phyloP scores from a whole-genome alignment of 2,329 filamentous ascomycete species.

The Colletotrichum sp. region DNA sequence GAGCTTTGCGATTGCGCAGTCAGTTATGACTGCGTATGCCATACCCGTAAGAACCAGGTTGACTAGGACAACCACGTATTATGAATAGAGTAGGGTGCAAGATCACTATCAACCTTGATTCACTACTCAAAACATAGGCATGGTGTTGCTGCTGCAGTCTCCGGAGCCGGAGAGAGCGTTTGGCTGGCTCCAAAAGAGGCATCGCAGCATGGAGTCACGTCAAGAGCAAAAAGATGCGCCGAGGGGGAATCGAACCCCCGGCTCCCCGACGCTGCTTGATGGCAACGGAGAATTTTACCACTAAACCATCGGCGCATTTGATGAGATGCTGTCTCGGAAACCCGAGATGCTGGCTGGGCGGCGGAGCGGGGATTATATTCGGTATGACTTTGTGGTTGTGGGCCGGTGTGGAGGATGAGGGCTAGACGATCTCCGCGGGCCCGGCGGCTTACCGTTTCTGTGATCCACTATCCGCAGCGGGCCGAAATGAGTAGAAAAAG shows the following conservation, averaged over 20 bases:
- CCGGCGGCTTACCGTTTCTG: background rate
- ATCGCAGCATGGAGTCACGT: background rate
- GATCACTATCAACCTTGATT: background rate
- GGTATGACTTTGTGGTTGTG: background rate
- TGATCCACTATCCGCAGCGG: background rate
- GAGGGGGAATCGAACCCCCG: conserved; percentile 9
- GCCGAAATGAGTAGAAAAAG: too few relatives aligned
- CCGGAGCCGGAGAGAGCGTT: background rate
- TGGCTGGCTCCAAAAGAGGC: background rate
- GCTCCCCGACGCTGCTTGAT: conserved; percentile 3
- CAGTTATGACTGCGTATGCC: background rate
- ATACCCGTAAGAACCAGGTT: background rate
- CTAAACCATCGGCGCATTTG: background rate
- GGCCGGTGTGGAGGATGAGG: background rate
- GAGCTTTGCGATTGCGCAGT: background rate
- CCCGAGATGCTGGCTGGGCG: background rate
- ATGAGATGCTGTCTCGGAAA: background rate
- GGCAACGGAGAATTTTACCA: conserved; percentile 11
- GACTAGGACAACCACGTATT: background rate
- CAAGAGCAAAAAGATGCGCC: background rate
- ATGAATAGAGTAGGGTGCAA: background rate
- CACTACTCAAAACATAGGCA: background rate
- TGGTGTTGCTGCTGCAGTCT: background rate
- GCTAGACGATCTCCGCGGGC: background rate
- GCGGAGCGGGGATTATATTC: background rate